Conservation (phyloP, 805 yeast genomes). For the Pichia scutulata region DNA sequence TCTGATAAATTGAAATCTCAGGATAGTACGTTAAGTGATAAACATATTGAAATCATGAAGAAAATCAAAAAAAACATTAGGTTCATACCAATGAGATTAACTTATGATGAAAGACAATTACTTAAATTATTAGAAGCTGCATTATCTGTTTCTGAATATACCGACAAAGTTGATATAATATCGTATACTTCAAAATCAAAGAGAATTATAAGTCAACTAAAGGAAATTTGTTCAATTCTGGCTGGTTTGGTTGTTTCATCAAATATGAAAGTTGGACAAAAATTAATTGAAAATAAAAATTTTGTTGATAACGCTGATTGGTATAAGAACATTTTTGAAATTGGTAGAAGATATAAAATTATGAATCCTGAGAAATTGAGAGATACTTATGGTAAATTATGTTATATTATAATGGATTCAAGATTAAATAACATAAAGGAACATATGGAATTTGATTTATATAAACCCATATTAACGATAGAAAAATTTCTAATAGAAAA, state of each 20-base stretch:
- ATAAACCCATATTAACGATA: constrained; percentile 65
- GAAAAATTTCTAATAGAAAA: constrained; percentile 21
- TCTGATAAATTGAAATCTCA: not conserved
- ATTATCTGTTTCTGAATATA: constrained; percentile 68
- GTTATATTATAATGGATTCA: constrained; percentile 84
- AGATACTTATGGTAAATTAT: constrained; percentile 68
- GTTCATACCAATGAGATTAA: constrained; percentile 63
- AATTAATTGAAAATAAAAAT: constrained; percentile 55
- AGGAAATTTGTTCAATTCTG: constrained; percentile 70
- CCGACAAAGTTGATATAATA: constrained; percentile 68
- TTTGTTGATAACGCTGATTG: constrained; percentile 65
- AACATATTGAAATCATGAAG: constrained; percentile 21
- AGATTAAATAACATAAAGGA: constrained; percentile 60
- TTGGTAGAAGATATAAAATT: constrained; percentile 73
- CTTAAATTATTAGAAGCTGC: constrained; percentile 68
- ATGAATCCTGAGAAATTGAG: constrained; percentile 82
- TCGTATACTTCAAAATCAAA: constrained; percentile 60
- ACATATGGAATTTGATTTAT: constrained; percentile 68
- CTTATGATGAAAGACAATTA: constrained; percentile 61
- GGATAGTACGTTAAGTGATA: constrained; percentile 1
- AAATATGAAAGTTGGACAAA: constrained; percentile 61
- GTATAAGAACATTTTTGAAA: constrained; percentile 65
- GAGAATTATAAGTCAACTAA: constrained; percentile 63
- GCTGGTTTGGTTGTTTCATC: constrained; percentile 77
- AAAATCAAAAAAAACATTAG: constrained; percentile 38